A percentile compares a stretch with the other conserved stretches of the same genome.
phyloP scores from a whole-genome alignment of 495 filamentous ascomycete genomes.

The Penicillium egyptiacum region DNA sequence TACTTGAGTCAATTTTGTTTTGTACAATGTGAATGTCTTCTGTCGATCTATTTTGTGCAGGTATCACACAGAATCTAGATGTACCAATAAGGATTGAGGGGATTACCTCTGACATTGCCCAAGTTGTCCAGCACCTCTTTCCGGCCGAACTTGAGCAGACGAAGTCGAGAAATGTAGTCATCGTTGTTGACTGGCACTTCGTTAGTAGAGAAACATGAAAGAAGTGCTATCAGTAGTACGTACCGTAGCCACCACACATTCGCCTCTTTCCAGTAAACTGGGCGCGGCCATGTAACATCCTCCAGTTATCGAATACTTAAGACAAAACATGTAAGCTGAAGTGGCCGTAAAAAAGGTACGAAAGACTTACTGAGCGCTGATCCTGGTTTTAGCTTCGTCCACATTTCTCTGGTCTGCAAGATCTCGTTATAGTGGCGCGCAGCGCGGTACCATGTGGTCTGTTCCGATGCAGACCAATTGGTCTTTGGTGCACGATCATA shows the following conservation, averaged over 20 bases:
- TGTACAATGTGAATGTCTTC: neutral
- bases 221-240: constrained; percentile 32
- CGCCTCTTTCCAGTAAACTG: constrained; percentile 80
- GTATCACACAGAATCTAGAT: neutral
- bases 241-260: constrained; percentile 87
- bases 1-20: neutral
- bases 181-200: constrained; percentile 69
- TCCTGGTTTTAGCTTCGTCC: constrained; percentile 78
- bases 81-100: neutral
- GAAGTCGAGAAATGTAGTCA: constrained; percentile 78
- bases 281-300: constrained; percentile 81
- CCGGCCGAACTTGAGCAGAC: constrained; percentile 64
- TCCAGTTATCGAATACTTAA: constrained; percentile 94
- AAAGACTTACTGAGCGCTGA: constrained; percentile 63
- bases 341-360: neutral
- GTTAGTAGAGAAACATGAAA: constrained; percentile 16
- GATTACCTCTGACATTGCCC: constrained; percentile 21
- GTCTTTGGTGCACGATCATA: constrained; percentile 68
- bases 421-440: constrained; percentile 65
- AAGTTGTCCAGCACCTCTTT: constrained; percentile 51
- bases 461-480: constrained; percentile 38
- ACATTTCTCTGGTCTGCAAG: constrained; percentile 59
- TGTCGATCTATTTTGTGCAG: neutral
- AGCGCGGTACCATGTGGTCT: constrained; percentile 71
- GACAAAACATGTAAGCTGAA: constrained; percentile 12